Evolutionary conservation across 768 basidiomycete species (phyloP).

Genomic region (Tulasnella sp.): DNA sequence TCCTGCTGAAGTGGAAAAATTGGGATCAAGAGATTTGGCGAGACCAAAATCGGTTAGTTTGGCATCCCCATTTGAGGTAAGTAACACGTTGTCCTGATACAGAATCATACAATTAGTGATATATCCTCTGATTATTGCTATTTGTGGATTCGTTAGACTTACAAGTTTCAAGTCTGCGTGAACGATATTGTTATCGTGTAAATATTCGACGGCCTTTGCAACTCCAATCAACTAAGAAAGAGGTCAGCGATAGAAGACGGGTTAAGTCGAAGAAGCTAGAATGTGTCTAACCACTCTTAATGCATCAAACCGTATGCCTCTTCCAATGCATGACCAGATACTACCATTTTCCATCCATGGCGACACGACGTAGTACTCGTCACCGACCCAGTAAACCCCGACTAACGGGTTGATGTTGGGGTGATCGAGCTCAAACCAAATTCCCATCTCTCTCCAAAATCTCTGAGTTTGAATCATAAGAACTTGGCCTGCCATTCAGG

Average conservation of each 20-base stretch:
- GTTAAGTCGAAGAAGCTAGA: background rate
- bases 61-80: background rate
- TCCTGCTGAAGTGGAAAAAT: background rate
- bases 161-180: constrained; percentile 21
- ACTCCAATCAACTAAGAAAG: constrained; percentile 5
- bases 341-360: constrained; percentile 14
- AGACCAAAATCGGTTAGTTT: background rate
- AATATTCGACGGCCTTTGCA: constrained; percentile 2
- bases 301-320: background rate
- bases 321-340: background rate
- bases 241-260: background rate
- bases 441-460: constrained; percentile 13
- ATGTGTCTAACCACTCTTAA: background rate
- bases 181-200: background rate
- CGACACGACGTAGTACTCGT: background rate
- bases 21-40: background rate
- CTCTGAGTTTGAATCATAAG: background rate
- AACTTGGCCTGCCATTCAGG: too few species aligned
- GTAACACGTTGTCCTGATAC: background rate
- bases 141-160: background rate
- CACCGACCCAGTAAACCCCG: background rate
- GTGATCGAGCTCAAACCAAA: constrained; percentile 4
- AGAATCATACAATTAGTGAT: background rate
- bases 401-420: background rate
- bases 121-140: too few species aligned